Evolutionary conservation across 2,329 filamentous ascomycete genomes (phyloP).

Genomic region (Penicillium concentricum): DNA sequence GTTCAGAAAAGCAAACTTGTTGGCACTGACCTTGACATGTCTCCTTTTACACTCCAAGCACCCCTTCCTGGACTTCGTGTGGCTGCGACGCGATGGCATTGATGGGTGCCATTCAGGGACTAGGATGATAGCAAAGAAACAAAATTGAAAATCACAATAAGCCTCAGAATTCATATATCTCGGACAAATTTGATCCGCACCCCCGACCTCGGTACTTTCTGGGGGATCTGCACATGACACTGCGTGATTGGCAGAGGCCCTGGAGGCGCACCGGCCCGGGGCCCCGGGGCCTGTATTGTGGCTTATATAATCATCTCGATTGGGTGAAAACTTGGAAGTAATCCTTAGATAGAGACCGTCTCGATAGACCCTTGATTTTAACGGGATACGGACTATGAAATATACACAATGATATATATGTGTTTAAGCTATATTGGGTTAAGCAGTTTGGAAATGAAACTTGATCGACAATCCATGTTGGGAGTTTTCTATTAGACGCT

Average conservation of each 20-base stretch:
- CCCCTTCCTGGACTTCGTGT: constrained; percentile 43
- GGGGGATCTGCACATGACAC: constrained; percentile 2
- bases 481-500: too few relatives aligned
- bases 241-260: neutral
- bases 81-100: constrained; percentile 35
- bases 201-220: constrained; percentile 7
- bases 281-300: too few relatives aligned
- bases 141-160: neutral
- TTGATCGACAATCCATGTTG: too few relatives aligned
- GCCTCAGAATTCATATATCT: neutral
- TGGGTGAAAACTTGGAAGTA: too few relatives aligned
- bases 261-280: too few relatives aligned
- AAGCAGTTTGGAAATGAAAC: too few relatives aligned
- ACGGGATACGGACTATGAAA: too few relatives aligned
- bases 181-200: neutral
- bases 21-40: constrained; percentile 37
- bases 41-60: constrained; percentile 41
- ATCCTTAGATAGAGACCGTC: too few relatives aligned
- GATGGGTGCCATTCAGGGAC: constrained; percentile 7
- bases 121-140: neutral
- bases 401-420: too few relatives aligned
- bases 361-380: too few relatives aligned
- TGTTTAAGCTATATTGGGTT: too few relatives aligned
- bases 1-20: neutral
- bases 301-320: too few relatives aligned